Evolutionary conservation across 106 monocot genomes (phyloP), one percentile per base, ranked within the genome.

Genomic region (Amphibolis antarctica): DNA sequence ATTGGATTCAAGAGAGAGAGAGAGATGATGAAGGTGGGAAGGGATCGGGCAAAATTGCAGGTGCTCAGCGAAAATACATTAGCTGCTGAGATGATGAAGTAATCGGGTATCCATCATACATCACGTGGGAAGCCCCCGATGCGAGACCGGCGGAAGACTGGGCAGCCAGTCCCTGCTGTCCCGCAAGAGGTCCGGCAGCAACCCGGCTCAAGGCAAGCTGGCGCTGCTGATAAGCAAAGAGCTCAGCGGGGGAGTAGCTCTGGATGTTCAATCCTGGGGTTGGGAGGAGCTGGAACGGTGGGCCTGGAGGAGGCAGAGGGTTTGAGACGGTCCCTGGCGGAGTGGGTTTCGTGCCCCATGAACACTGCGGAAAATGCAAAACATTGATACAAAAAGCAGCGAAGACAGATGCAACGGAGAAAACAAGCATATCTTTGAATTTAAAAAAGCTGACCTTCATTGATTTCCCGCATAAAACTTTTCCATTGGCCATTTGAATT

Each of bases 331-430:
- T 76, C 5, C 88, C 88, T 9, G 88, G 66, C 29, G 78, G 83
- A 24, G 88, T 83, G 9, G 88, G 83, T 67, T 84, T 88, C 20
- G 63, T 83, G 21, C 88, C 88, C 88, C 88, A 88, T 61, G 78
- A 83, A 47, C 88, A 88, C 88, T 88, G 70, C 9, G 12, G 24
- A 28, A 60, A 53, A 22, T 2, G 31, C 59, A 63, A 63, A n/a
- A n/a, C n/a, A 63, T 13, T 21, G 22, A 63, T 63, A 25, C 18
- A 21, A 0, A 45, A 46, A 19, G 1, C 36, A 36, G 2, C 4
- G 7, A 36, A 36, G 36, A 4, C 36, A 36, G 7, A 36, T 36
- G 36, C 26, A 28, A 11, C 28, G 17, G 26, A 28, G 12, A 56
- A 56, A 28, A 9, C 11, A 15, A 19, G 20, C 42, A 43, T 42